phyloP scores from a whole-genome alignment of 2,329 filamentous ascomycete genomes.

The Chalara sp. region DNA sequence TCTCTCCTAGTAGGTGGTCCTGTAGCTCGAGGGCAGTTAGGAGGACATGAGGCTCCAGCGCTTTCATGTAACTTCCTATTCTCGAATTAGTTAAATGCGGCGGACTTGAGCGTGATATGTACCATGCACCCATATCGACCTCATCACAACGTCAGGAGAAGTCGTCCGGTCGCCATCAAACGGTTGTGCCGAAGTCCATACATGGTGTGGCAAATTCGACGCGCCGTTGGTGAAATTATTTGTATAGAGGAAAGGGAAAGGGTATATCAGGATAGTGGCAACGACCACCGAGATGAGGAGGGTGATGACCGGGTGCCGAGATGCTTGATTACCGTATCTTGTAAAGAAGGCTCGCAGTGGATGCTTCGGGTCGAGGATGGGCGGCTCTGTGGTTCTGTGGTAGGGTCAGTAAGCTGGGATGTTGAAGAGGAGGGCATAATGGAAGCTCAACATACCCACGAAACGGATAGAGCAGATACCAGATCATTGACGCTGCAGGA shows the following conservation, averaged over 20 bases:
- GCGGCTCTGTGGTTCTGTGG: constrained; percentile 65
- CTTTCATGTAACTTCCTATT: constrained; percentile 62
- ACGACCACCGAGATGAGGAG: constrained; percentile 68
- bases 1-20: constrained; percentile 58
- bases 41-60: constrained; percentile 59
- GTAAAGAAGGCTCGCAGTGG: constrained; percentile 59
- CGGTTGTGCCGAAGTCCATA: constrained; percentile 70
- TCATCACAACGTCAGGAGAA: constrained; percentile 69
- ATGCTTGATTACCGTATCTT: constrained; percentile 63
- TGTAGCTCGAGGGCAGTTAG: constrained; percentile 63
- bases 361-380: constrained; percentile 55
- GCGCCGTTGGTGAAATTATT: constrained; percentile 65
- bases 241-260: constrained; percentile 68
- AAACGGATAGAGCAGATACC: constrained; percentile 71
- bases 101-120: constrained; percentile 2
- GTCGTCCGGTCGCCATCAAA: constrained; percentile 44
- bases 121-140: constrained; percentile 75
- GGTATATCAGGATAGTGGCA: constrained; percentile 65
- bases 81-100: background rate
- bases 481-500: constrained; percentile 47
- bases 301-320: constrained; percentile 67
- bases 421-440: background rate
- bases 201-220: constrained; percentile 69
- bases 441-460: constrained; percentile 53
- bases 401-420: constrained; percentile 10